Base-by-base conservation (phyloP, 805 yeast genomes). In the Kazachstania martiniae region DNA sequence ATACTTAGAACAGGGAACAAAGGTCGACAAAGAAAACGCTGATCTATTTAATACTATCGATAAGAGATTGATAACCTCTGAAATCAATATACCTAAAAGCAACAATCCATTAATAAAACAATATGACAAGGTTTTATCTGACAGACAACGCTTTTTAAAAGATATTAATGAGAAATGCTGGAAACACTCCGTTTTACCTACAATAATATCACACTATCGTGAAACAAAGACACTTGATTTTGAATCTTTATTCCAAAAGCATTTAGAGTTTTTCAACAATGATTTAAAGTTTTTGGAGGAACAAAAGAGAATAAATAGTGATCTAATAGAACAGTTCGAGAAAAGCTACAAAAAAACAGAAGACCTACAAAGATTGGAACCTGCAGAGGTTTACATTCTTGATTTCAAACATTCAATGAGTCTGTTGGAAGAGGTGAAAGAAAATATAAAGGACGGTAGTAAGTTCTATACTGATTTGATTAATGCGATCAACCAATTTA, bases 391-490 rank as follows among this genome's bases (percentile, higher is more conserved):
- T 17, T 55, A 51, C 32, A 35, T 51, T 12, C 49, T 44, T 21
- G 56, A 54, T 19, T 36, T 47, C 30, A 41, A 41, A 18, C 32
- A 46, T 30, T 51, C 52, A 4, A 21, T 41, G 7, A 37, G 37
- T 8, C 34, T 70, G 29, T 78, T 63, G 44, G 53, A 65, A 18
- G 83, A 79, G 43, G 63, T 83, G 2, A 53, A 66, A 12, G 59
- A 64, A 4, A 79, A 82, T 47, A 51, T 84, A 18, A 66, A 66
- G 19, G 81, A 79, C 43, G 95, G 94, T 0, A 45, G 70, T 0
- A 65, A 66, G 33, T 86, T 86, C 49, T 87, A 87, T 58, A 64
- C 64, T 24, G 79, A 76, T 33, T 70, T 83, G 38, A 57, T 66
- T 19, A 53, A 52, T 7, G 68, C 69, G 32, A 65, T 72, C 5